phyloP scores from a whole-genome alignment of 2,329 filamentous ascomycete species.

The Neophaeococcomyces mojaviensis region DNA sequence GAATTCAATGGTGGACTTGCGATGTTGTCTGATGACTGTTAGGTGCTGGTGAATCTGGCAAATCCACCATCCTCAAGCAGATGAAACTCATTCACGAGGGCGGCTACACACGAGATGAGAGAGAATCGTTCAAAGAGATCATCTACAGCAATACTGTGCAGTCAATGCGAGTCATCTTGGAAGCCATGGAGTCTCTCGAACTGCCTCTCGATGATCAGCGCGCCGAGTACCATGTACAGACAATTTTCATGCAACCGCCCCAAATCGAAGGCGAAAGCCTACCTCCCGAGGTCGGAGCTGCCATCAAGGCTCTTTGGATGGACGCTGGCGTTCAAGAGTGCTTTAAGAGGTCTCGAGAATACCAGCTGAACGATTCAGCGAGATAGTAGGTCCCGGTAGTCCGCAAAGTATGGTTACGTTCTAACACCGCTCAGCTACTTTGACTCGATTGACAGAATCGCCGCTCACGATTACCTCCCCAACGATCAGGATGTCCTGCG shows the following conservation, averaged over 20 bases:
- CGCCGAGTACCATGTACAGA: conserved; percentile 95
- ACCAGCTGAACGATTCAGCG: conserved; percentile 92
- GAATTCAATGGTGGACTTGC: background rate
- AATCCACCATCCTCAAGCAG: conserved; percentile 90
- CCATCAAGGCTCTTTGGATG: conserved; percentile 88
- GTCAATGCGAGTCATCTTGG: conserved; percentile 63
- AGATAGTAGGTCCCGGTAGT: conserved; percentile 66
- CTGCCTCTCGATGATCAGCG: conserved; percentile 83
- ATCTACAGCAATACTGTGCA: conserved; percentile 66
- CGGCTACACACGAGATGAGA: conserved; percentile 87
- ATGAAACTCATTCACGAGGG: conserved; percentile 99
- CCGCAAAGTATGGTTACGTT: conserved; percentile 11
- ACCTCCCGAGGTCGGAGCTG: conserved; percentile 86
- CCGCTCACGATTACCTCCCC: conserved; percentile 84
- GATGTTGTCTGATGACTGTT: background rate
- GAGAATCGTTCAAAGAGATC: conserved; percentile 64
- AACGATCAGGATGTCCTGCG: conserved; percentile 92
- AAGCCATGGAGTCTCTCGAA: conserved; percentile 62
- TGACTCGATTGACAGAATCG: conserved; percentile 86
- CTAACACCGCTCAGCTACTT: conserved; percentile 65
- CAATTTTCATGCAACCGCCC: conserved; percentile 95
- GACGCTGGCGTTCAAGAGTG: conserved; percentile 88
- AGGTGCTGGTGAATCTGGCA: conserved; percentile 97
- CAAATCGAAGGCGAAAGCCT: conserved; percentile 94
- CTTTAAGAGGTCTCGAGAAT: conserved; percentile 91